Evolutionary conservation across 2,329 filamentous ascomycete species (phyloP).

Genomic region (Dendryphion nanum): DNA sequence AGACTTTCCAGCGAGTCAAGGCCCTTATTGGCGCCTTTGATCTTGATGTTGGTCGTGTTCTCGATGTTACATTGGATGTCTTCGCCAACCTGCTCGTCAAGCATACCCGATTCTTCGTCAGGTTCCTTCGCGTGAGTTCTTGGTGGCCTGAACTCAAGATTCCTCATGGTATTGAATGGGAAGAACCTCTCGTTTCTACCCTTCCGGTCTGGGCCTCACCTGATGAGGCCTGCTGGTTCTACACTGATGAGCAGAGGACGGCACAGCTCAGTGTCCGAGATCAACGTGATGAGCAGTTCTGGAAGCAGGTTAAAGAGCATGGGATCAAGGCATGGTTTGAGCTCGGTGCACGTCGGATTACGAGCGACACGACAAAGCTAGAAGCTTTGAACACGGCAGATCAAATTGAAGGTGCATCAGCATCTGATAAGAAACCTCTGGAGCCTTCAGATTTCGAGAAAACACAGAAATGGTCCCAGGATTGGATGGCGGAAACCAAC

Average conservation of each 20-base stretch:
- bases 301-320: constrained; percentile 69
- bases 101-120: constrained; percentile 91
- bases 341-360: constrained; percentile 69
- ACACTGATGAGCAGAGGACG: constrained; percentile 67
- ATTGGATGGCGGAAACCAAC: constrained; percentile 79
- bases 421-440: constrained; percentile 11
- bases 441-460: constrained; percentile 42
- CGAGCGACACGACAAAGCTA: constrained; percentile 43
- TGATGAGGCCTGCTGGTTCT: constrained; percentile 61
- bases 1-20: constrained; percentile 89
- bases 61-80: constrained; percentile 93
- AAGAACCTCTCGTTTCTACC: constrained; percentile 57
- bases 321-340: constrained; percentile 88
- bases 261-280: constrained; percentile 57
- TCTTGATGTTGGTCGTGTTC: constrained; percentile 87
- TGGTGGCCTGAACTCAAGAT: constrained; percentile 85
- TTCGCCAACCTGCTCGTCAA: constrained; percentile 92
- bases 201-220: constrained; percentile 87
- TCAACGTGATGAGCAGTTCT: constrained; percentile 73
- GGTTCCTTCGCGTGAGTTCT: constrained; percentile 84
- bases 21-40: constrained; percentile 96
- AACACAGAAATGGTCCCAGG: constrained; percentile 42
- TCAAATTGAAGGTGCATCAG: constrained; percentile 19
- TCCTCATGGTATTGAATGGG: constrained; percentile 48
- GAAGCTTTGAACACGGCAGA: constrained; percentile 1